Base-by-base conservation (phyloP, 805 yeast genomes). In the Sugiyamaella smithiae region DNA sequence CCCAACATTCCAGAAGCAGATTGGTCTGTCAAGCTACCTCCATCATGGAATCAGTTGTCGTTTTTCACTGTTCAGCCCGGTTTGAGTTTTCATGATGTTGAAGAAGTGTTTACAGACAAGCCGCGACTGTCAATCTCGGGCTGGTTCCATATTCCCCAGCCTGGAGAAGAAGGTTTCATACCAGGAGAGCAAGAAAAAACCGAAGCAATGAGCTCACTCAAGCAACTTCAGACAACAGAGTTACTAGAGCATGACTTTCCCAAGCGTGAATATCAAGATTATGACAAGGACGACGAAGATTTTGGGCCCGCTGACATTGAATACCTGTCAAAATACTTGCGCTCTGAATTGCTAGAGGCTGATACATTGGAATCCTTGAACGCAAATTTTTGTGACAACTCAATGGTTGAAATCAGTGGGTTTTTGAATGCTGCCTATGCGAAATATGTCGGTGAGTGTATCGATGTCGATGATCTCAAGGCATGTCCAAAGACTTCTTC, bases 81-180 rank as follows among this genome's bases (percentile, higher is more conserved):
- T 0, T 77, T 84, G 43, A 86, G 96, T 1, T 93, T 93, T 76
- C 99, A 93, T 66, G 99, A 95, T 60, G 99, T 93, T 9, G 98
- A 95, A 68, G 99, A 93, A 66, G 99, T 95, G 1, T 77, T 84
- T 52, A 96, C 83, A 1, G 96, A 90, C 62, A 87, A 84, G 62
- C 95, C 89, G 54, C 76, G 99, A 61, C 71, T 93, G 29, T 87
- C 96, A 0, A 88, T 93, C 52, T 97, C 93, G 61, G 99, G 99
- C 1, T 95, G 99, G 99, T 95, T 91, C 64, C 99, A 93, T 66
- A 87, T 90, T 45, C 99, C 99, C 2, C 98, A 93, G 64, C 71
- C 70, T 8, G 97, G 96, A 7, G 99, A 93, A 67, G 81, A 78
- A 28, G 98, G 97, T 0, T 91, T 67, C 61, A 76, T 81, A 16